Conservation (phyloP, 169 alveolate species). For the Plasmodium gallinaceum region DNA sequence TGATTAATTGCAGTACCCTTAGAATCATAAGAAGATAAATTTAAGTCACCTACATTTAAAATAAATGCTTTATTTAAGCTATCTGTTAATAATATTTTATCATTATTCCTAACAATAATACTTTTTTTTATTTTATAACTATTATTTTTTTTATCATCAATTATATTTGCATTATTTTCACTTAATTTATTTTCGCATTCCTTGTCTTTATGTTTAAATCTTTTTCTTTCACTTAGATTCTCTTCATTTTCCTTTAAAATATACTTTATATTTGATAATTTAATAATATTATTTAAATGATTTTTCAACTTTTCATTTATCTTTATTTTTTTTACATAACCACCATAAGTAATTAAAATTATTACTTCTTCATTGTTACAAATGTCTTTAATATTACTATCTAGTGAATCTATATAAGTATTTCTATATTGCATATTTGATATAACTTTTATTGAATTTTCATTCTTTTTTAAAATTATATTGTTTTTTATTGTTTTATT, state of each 20-base stretch:
- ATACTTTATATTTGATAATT: slow-evolving; percentile 59
- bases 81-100: slow-evolving; percentile 56
- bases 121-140: slow-evolving; percentile 70
- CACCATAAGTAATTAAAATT: slow-evolving; percentile 64
- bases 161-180: background rate
- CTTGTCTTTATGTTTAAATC: background rate
- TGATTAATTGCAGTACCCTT: slow-evolving; percentile 70
- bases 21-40: slow-evolving; percentile 61
- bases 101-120: slow-evolving; percentile 40
- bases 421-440: slow-evolving; percentile 15
- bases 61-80: slow-evolving; percentile 50
- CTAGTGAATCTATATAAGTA: slow-evolving; percentile 63
- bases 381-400: slow-evolving; percentile 16
- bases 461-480: background rate
- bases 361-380: slow-evolving; percentile 67
- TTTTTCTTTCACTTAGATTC: slow-evolving; percentile 1
- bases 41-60: slow-evolving; percentile 41
- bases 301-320: slow-evolving; percentile 57
- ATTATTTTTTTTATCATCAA: background rate
- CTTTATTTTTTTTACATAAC: slow-evolving; percentile 64
- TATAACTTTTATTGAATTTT: background rate
- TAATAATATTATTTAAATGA: slow-evolving; percentile 52
- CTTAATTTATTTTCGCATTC: background rate
- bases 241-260: slow-evolving; percentile 75
- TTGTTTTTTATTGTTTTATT: background rate